These are phyloP conservation scores for Didymella pinodella DNA, from an alignment of 2,329 filamentous ascomycete genomes.

Conservation along the genomic window DNA sequence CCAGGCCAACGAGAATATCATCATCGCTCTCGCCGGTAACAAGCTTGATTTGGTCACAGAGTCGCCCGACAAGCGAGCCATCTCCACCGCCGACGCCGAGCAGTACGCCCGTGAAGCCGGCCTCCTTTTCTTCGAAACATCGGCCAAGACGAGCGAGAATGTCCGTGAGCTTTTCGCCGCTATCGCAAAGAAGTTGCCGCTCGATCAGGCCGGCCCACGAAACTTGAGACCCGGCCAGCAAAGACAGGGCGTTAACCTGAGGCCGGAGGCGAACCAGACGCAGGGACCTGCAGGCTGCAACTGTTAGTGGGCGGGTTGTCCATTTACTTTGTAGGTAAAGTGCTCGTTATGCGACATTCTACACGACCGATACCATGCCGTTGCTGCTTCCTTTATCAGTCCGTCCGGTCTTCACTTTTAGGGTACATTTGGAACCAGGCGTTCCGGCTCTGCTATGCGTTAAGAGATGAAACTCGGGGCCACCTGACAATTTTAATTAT, in stretches of 20 bases:
- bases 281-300: constrained; percentile 68
- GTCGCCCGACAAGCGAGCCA: constrained; percentile 93
- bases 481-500: constrained; percentile 45
- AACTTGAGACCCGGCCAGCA: constrained; percentile 71
- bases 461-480: constrained; percentile 41
- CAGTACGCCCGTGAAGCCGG: constrained; percentile 94
- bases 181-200: constrained; percentile 95
- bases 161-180: constrained; percentile 95
- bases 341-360: constrained; percentile 13
- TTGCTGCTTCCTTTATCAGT: constrained; percentile 18
- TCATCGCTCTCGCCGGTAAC: constrained; percentile 96
- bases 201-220: constrained; percentile 93
- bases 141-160: constrained; percentile 96
- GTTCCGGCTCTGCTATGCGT: constrained; percentile 35
- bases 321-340: constrained; percentile 23
- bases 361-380: constrained; percentile 15
- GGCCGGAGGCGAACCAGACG: constrained; percentile 66
- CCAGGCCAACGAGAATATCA: constrained; percentile 99
- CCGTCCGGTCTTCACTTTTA: constrained; percentile 24
- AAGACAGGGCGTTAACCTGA: constrained; percentile 71
- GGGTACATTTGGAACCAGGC: constrained; percentile 39
- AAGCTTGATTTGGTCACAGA: constrained; percentile 93
- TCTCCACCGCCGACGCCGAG: constrained; percentile 87
- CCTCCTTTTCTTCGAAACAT: constrained; percentile 97
- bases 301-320: constrained; percentile 58